Base-by-base conservation (phyloP, 441 rosid species). In the Kokia cookei region DNA sequence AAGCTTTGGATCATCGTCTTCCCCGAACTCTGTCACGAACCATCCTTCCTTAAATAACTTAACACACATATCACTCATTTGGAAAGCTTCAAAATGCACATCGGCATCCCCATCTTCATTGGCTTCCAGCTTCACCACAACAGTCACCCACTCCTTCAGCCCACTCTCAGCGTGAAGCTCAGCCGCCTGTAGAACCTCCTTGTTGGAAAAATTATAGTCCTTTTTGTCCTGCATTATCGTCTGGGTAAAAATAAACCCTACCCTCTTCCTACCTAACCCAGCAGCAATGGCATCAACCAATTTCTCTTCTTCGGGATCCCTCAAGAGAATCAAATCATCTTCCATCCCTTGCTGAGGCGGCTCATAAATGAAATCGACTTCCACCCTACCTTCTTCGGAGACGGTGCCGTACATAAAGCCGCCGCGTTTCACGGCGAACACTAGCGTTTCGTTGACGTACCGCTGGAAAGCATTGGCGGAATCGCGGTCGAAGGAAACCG, bases 31-130 rank as follows among this genome's bases (percentile, higher is more conserved):
- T 0, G 87, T 88, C 78, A 87, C 96, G 2, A 96, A 88, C 99
- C 98, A 96, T 24, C 87, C 93, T 75, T 96, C 98, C 84, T 76
- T 92, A 35, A 86, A 92, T 86, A 96, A 35, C 89, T 90, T 90
- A 58, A 93, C 80, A 29, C 97, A 96, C 85, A 91, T 86, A 80
- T 93, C 99, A 79, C 98, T 96, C 96, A 96, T 84, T 86, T 96
- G 99, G 81, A 96, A 96, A 45, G 94, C 97, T 86, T 96, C 98
- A 8, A 94, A 94, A 75, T 94, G 98, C 64, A 94, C 93, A 71
- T 93, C 95, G 0, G 97, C 94, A 12, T 65, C 95, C 9, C 97
- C 98, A 48, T 96, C 97, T 77, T 93, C 99, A 22, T 84, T 90
- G 69, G 86, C 91, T 83, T 88, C 91, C 78, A 96, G 86, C 86